Evolutionary conservation across 2,329 filamentous ascomycete genomes (phyloP).

Genomic region (Claviceps cyperi): DNA sequence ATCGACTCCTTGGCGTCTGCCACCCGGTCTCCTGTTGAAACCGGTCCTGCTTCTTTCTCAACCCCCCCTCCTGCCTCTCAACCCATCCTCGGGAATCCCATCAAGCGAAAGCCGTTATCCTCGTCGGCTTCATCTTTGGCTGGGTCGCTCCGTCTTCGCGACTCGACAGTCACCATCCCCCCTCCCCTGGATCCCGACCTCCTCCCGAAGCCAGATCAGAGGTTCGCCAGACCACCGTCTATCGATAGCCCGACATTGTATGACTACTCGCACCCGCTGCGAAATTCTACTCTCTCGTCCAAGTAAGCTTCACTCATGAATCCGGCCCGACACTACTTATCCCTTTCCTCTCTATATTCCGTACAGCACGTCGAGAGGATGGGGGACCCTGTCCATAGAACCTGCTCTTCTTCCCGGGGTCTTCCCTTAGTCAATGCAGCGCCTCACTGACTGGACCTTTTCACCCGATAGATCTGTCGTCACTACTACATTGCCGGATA

Average conservation of each 20-base stretch:
- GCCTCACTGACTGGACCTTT: constrained; percentile 12
- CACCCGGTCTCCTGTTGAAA: constrained; percentile 1
- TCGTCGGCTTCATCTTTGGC: constrained; percentile 36
- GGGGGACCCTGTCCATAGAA: too few relatives aligned
- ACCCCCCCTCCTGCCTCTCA: constrained; percentile 7
- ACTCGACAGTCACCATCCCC: constrained; percentile 3
- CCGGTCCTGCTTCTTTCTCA: constrained; percentile 2
- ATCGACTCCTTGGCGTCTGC: constrained; percentile 4
- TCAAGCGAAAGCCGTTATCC: constrained; percentile 49
- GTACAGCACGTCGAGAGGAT: too few relatives aligned
- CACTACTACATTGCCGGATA: constrained; percentile 11
- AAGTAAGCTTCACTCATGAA: constrained; percentile 13
- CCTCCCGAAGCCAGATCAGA: constrained; percentile 30
- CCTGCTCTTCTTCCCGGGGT: not conserved
- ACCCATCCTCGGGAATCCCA: constrained; percentile 17
- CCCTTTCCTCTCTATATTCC: too few relatives aligned
- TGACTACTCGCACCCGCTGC: constrained; percentile 31
- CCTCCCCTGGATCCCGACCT: constrained; percentile 24
- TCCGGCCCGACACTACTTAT: too few relatives aligned
- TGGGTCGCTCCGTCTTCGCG: constrained; percentile 18
- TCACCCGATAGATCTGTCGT: constrained; percentile 11
- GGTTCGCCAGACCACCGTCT: constrained; percentile 40
- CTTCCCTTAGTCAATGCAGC: not conserved
- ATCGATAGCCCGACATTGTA: constrained; percentile 49
- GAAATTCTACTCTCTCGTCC: constrained; percentile 8